A percentile compares a stretch with the other conserved stretches of the same genome.
These are phyloP conservation scores for Backusella luteola DNA, from an alignment of 192 early-diverging fungal species.

Conservation along the genomic window DNA sequence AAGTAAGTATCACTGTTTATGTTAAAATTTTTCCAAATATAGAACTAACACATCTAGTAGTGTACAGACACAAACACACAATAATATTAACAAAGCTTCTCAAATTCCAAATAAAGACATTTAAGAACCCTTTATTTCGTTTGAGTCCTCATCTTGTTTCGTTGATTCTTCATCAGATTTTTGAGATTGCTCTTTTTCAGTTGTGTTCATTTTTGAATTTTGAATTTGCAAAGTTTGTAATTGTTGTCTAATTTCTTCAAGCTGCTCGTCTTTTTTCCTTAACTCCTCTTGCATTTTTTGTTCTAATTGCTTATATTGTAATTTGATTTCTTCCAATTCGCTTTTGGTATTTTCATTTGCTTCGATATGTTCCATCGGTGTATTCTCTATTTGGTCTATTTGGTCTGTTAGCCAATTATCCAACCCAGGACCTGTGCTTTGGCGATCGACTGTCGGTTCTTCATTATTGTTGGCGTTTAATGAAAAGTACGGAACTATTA, in stretches of 20 bases:
- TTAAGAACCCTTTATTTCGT: slow-evolving; percentile 6
- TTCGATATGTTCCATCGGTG: background rate
- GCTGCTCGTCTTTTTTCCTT: slow-evolving; percentile 1
- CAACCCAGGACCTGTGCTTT: background rate
- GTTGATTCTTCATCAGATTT: background rate
- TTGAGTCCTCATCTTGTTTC: background rate
- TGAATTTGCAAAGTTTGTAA: slow-evolving; percentile 1
- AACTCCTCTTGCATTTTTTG: background rate
- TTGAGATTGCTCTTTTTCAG: background rate
- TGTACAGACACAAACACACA: background rate
- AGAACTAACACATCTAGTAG: too few species aligned
- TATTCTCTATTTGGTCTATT: background rate
- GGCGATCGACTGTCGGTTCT: background rate
- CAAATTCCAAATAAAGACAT: background rate
- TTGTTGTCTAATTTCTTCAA: slow-evolving; percentile 7
- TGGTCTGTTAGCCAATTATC: background rate
- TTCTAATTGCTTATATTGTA: background rate
- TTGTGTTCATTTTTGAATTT: background rate
- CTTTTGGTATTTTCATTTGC: background rate
- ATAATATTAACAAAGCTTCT: background rate
- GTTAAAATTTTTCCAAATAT: too few species aligned
- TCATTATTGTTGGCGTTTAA: background rate
- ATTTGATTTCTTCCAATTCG: background rate
- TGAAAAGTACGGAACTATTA: background rate
- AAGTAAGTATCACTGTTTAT: too few species aligned